These are phyloP conservation scores for Cladophialophora bantiana DNA, from an alignment of 2,329 filamentous ascomycete genomes.

Conservation along the genomic window DNA sequence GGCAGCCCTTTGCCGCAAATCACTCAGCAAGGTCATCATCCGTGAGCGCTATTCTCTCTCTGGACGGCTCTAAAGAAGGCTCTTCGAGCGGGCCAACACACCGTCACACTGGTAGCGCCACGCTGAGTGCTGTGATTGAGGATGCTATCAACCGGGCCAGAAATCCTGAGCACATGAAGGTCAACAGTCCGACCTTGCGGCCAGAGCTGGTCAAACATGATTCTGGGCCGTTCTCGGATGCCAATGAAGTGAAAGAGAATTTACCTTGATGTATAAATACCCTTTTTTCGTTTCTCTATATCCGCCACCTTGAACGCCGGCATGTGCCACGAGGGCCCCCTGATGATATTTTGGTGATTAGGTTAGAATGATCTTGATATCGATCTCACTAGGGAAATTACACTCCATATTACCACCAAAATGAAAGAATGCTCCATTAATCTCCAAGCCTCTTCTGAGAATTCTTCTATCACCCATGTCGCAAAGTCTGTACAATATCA, in stretches of 20 bases:
- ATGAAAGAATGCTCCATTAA: background rate
- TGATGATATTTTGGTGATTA: constrained; percentile 27
- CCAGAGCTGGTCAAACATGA: constrained; percentile 44
- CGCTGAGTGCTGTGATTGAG: constrained; percentile 44
- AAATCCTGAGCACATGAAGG: constrained; percentile 32
- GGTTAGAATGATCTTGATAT: constrained; percentile 21
- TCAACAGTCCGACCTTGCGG: constrained; percentile 36
- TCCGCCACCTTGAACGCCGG: constrained; percentile 2
- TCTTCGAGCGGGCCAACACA: constrained; percentile 29
- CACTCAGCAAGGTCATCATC: constrained; percentile 36
- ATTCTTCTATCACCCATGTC: too few species aligned
- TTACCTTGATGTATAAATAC: constrained; percentile 32
- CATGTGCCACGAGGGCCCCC: constrained; percentile 26
- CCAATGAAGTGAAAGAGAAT: constrained; percentile 49
- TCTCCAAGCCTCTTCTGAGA: too few species aligned
- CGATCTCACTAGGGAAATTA: constrained; percentile 9
- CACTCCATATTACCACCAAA: background rate
- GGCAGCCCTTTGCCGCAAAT: constrained; percentile 33
- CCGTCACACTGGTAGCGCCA: constrained; percentile 41
- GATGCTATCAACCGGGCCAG: constrained; percentile 42
- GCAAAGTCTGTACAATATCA: too few species aligned
- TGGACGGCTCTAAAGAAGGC: constrained; percentile 15
- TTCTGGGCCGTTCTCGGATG: constrained; percentile 53
- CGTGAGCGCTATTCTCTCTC: constrained; percentile 33
- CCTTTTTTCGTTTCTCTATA: constrained; percentile 20